These are phyloP conservation scores for Peniophora sp. DNA, from an alignment of 1,284 basidiomycete genomes.

Conservation along the genomic window DNA sequence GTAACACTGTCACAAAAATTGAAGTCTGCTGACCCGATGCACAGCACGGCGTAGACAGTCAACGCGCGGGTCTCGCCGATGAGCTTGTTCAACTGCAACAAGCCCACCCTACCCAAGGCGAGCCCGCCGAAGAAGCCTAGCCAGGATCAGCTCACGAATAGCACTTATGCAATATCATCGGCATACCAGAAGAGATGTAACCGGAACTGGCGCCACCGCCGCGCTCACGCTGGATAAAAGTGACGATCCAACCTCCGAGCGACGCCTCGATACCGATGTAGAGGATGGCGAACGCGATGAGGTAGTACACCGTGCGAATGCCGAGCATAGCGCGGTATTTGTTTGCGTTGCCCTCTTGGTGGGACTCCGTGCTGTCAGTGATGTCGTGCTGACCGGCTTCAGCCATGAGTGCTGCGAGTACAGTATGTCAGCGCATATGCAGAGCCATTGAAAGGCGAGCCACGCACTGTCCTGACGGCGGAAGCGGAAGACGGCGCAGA, in stretches of 20 bases:
- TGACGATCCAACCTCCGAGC: slow-evolving; percentile 45
- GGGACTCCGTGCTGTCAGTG: neutral
- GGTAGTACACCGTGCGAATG: slow-evolving; percentile 44
- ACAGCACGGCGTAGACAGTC: neutral
- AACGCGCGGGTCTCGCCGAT: slow-evolving; percentile 15
- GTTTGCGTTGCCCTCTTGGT: neutral
- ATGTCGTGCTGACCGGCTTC: too few species aligned
- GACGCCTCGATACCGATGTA: slow-evolving; percentile 67
- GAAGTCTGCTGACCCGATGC: slow-evolving; percentile 11
- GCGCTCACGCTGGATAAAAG: slow-evolving; percentile 33
- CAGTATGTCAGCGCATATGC: too few species aligned
- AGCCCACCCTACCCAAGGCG: slow-evolving; percentile 31
- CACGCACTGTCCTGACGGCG: slow-evolving; percentile 28
- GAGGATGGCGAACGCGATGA: slow-evolving; percentile 57
- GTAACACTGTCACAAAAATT: neutral
- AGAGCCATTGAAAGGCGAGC: too few species aligned
- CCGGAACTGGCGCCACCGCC: slow-evolving; percentile 37
- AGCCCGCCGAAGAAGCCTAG: slow-evolving; percentile 21
- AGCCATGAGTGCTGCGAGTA: too few species aligned
- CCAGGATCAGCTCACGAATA: neutral
- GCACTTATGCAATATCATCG: too few species aligned
- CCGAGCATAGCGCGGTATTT: slow-evolving; percentile 40
- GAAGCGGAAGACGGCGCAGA: slow-evolving; percentile 43
- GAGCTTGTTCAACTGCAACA: slow-evolving; percentile 41
- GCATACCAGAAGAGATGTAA: slow-evolving; percentile 43